Conservation (phyloP, 192 early-diverging fungal species). For the Coemansia sp. region DNA sequence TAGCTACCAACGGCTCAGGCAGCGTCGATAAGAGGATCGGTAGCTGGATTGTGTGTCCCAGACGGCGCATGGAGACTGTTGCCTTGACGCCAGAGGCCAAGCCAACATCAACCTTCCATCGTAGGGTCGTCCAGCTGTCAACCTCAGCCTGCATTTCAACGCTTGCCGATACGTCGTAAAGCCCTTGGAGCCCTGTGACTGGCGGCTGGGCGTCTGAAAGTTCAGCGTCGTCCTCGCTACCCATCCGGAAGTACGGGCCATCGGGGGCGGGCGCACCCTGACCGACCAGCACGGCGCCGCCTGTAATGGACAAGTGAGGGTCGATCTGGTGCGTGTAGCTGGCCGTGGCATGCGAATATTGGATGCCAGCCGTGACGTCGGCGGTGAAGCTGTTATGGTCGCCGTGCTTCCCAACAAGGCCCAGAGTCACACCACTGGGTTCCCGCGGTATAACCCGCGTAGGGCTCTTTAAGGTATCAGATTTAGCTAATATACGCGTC, state of each 20-base stretch:
- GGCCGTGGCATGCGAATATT: conserved; percentile 17
- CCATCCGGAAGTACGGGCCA: conserved; percentile 3
- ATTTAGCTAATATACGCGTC: neutral
- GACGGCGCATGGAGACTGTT: conserved; percentile 60
- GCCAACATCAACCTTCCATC: conserved; percentile 63
- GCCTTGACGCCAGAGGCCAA: conserved; percentile 59
- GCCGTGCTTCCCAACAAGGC: conserved; percentile 5
- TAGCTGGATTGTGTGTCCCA: conserved; percentile 66
- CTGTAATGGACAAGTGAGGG: conserved; percentile 24
- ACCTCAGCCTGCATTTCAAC: conserved; percentile 17
- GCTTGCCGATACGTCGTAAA: conserved; percentile 12
- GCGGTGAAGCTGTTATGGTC: conserved; percentile 5
- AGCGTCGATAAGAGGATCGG: conserved; percentile 64
- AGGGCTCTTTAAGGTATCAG: neutral
- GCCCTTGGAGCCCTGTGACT: conserved; percentile 1
- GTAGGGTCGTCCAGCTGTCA: conserved; percentile 50
- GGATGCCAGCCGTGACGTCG: conserved; percentile 12
- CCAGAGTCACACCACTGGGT: conserved; percentile 27
- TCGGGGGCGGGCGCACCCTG: conserved; percentile 6
- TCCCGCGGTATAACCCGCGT: neutral
- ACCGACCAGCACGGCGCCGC: conserved; percentile 10
- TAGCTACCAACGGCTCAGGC: conserved; percentile 57
- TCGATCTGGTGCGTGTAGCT: conserved; percentile 25
- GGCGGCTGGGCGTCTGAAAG: neutral
- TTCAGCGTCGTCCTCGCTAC: neutral